Percentiles rank a stretch among this genome's conserved stretches.
Evolutionary conservation across 1,139 yeast species (phyloP).

Genomic region (Oligophagozyma castellii): DNA sequence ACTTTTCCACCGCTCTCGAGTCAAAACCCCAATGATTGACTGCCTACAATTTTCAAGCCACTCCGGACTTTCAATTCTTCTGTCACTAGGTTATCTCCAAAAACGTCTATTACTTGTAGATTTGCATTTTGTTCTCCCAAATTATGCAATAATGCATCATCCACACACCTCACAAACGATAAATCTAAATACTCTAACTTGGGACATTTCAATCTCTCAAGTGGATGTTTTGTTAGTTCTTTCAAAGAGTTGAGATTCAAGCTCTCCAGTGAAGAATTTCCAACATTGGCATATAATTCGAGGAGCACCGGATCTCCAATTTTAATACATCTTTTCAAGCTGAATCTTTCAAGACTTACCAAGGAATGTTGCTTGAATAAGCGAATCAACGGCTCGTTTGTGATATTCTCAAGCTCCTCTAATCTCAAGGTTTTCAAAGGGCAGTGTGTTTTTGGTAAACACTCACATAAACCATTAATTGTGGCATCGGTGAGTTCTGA

Average conservation of each 20-base stretch:
- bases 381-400: constrained; percentile 48
- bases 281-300: constrained; percentile 44
- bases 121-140: constrained; percentile 46
- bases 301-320: constrained; percentile 49
- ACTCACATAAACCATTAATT: constrained; percentile 21
- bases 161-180: constrained; percentile 66
- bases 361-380: constrained; percentile 38
- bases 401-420: constrained; percentile 40
- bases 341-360: constrained; percentile 46
- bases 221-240: constrained; percentile 37
- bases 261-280: constrained; percentile 51
- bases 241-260: constrained; percentile 60
- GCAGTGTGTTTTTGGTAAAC: no score
- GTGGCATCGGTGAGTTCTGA: constrained; percentile 53
- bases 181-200: constrained; percentile 50
- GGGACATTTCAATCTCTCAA: constrained; percentile 39
- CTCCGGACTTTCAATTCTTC: constrained; percentile 36
- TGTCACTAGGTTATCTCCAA: constrained; percentile 64
- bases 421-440: no score
- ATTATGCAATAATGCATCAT: constrained; percentile 44
- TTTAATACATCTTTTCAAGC: constrained; percentile 50
- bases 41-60: constrained; percentile 56
- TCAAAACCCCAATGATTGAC: no score
- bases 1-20: no score
- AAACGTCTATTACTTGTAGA: constrained; percentile 56